Percentiles rank a stretch among this genome's conserved stretches.
phyloP scores from a whole-genome alignment of 2,329 filamentous ascomycete genomes.

The Trichoderma harzianum region DNA sequence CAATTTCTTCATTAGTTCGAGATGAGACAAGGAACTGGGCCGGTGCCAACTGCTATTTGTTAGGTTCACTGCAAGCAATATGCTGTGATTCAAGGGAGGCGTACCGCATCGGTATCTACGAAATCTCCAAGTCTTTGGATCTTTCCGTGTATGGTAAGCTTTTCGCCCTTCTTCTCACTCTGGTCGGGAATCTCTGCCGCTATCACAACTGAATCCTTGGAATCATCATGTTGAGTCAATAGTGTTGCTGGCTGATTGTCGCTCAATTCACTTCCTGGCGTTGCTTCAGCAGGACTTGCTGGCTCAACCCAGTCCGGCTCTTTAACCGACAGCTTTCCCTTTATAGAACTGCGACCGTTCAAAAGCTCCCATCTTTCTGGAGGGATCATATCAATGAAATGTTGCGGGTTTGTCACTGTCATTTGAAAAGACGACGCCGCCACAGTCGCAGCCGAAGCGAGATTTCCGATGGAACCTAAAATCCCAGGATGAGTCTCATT shows the following conservation, averaged over 20 bases:
- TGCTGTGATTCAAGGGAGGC: constrained; percentile 1
- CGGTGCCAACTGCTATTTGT: constrained; percentile 35
- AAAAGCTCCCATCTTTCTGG: background rate
- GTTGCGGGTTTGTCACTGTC: constrained; percentile 37
- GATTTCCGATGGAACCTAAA: constrained; percentile 34
- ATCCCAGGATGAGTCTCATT: background rate
- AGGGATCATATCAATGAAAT: constrained; percentile 7
- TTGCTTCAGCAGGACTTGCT: background rate
- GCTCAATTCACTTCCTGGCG: background rate
- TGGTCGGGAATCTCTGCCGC: background rate
- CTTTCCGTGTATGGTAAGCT: constrained; percentile 30
- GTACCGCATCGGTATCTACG: constrained; percentile 42
- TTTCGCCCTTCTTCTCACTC: background rate
- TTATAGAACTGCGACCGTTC: background rate
- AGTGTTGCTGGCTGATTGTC: background rate
- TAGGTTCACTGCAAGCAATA: background rate
- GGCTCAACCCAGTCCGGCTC: constrained; percentile 9
- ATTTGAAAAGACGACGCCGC: constrained; percentile 46
- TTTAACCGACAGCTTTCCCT: background rate
- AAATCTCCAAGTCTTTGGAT: constrained; percentile 42
- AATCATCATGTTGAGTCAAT: background rate
- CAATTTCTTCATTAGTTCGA: constrained; percentile 32
- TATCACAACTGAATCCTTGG: background rate
- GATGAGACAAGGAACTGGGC: constrained; percentile 29
- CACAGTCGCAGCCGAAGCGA: constrained; percentile 44